phyloP scores from a whole-genome alignment of 2,329 filamentous ascomycete genomes.

The Aureobasidium pullulans region DNA sequence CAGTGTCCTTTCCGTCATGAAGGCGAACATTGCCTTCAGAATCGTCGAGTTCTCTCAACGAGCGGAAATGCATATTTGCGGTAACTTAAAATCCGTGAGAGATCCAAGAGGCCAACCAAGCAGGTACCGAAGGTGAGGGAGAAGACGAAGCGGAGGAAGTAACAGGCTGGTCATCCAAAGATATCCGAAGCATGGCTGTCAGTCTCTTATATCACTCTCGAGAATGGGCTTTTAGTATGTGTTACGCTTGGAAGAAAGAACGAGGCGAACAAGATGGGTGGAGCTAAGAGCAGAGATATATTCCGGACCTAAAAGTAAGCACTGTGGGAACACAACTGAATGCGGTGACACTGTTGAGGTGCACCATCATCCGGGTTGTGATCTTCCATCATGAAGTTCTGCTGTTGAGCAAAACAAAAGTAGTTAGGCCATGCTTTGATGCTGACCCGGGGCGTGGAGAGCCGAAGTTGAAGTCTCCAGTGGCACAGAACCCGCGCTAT shows the following conservation, averaged over 20 bases:
- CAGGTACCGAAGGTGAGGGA: background rate
- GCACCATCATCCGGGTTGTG: background rate
- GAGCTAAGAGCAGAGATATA: background rate
- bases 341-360: constrained; percentile 2
- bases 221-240: background rate
- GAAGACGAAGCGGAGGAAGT: background rate
- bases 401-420: background rate
- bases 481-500: background rate
- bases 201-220: background rate
- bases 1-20: constrained; percentile 19
- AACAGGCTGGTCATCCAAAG: background rate
- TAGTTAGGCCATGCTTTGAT: background rate
- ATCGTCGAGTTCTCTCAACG: constrained; percentile 30
- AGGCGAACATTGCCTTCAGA: constrained; percentile 34
- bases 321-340: background rate
- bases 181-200: background rate
- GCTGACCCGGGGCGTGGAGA: constrained; percentile 8
- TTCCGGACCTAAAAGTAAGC: background rate
- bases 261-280: background rate
- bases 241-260: background rate
- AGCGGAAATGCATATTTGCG: constrained; percentile 26
- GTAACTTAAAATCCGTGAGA: constrained; percentile 15
- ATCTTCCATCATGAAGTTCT: background rate
- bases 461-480: background rate
- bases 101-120: constrained; percentile 19